A percentile compares a stretch with the other conserved stretches of the same genome.
Evolutionary conservation across 2,329 filamentous ascomycete genomes (phyloP).

Genomic region (Didymosphaeria variabile): DNA sequence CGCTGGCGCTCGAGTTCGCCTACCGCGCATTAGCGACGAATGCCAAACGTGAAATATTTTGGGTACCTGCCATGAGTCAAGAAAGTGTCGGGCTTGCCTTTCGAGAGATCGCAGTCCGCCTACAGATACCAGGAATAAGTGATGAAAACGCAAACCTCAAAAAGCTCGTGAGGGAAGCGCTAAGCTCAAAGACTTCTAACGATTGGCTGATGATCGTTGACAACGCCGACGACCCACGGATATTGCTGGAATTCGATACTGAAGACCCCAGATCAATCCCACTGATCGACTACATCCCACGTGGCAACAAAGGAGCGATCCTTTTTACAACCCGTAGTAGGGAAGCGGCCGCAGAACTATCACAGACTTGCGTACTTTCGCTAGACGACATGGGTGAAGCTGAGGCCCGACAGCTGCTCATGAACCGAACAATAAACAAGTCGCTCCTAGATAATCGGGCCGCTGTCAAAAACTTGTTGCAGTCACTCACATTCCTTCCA

Average conservation of each 20-base stretch:
- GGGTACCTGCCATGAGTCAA: constrained; percentile 3
- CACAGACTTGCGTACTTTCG: neutral
- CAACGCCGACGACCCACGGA: neutral
- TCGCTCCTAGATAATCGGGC: constrained; percentile 21
- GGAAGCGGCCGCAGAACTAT: neutral
- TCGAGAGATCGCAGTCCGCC: neutral
- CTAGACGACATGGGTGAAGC: neutral
- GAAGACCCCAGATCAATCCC: neutral
- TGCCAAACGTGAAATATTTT: neutral
- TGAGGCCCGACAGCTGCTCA: neutral
- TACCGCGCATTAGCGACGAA: neutral
- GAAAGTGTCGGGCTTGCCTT: constrained; percentile 2
- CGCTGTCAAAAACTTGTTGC: constrained; percentile 35
- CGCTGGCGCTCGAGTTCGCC: constrained; percentile 1
- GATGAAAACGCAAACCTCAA: neutral
- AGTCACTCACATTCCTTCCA: constrained; percentile 27
- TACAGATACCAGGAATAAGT: neutral
- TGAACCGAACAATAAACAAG: neutral
- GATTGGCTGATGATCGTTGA: constrained; percentile 4
- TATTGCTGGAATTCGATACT: neutral
- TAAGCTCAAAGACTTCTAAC: neutral
- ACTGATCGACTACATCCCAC: neutral
- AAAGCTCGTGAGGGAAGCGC: neutral
- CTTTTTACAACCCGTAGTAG: constrained; percentile 3
- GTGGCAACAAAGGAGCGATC: neutral